These are phyloP conservation scores for Citrullus mucosospermus DNA, from an alignment of 306 rosid genomes.

Conservation along the genomic window DNA sequence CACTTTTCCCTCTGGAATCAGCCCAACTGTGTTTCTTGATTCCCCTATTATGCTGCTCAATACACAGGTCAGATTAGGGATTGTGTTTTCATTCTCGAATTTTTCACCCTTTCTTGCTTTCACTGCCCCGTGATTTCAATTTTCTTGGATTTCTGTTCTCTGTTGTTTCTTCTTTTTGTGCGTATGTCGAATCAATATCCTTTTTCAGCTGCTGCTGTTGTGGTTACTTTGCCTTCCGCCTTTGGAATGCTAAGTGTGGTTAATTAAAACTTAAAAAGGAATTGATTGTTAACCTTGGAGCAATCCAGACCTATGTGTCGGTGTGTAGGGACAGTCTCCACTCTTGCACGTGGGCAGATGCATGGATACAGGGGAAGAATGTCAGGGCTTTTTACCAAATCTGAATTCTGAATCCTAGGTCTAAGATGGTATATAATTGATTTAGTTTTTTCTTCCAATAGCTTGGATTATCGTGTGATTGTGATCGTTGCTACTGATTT, in stretches of 20 bases:
- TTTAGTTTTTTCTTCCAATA: background rate
- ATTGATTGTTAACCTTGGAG: background rate
- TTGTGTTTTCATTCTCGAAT: background rate
- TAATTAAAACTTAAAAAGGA: background rate
- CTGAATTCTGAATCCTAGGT: background rate
- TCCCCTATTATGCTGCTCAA: constrained; percentile 67
- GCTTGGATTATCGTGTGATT: background rate
- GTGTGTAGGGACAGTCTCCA: background rate
- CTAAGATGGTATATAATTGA: background rate
- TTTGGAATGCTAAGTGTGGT: background rate
- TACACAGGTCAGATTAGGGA: constrained; percentile 28
- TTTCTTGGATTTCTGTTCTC: background rate
- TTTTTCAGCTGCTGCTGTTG: background rate
- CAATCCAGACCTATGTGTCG: background rate
- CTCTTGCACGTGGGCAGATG: background rate
- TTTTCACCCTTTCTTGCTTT: background rate
- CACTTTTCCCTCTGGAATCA: constrained; percentile 55
- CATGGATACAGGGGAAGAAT: background rate
- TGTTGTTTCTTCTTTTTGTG: background rate
- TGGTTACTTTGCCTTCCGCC: background rate
- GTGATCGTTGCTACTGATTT: background rate
- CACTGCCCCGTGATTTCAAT: background rate
- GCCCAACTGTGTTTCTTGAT: constrained; percentile 66
- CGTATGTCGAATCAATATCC: background rate
- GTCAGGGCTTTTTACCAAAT: background rate